These are phyloP conservation scores for Erodium maritimum DNA, from an alignment of 345 rosid genomes.

Conservation along the genomic window DNA sequence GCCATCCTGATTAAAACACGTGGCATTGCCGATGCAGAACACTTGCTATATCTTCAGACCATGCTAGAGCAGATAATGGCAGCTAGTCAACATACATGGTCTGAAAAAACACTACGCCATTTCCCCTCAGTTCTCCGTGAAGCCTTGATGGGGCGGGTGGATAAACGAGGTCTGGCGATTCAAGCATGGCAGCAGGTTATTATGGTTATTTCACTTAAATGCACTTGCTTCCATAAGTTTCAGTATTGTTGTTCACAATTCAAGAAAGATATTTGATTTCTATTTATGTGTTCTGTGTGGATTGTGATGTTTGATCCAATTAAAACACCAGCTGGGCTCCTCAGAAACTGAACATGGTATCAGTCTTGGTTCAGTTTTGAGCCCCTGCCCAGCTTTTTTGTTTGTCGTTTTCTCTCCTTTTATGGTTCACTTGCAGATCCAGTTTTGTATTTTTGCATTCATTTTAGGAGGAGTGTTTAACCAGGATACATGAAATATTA, in stretches of 20 bases:
- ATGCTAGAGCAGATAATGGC: slow-evolving; percentile 87
- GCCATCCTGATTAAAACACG: slow-evolving; percentile 93
- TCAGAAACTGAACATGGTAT: too few relatives aligned
- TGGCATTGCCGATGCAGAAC: slow-evolving; percentile 97
- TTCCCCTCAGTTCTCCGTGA: slow-evolving; percentile 83
- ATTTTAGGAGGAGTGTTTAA: too few relatives aligned
- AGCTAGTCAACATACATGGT: slow-evolving; percentile 92
- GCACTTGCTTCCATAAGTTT: not conserved
- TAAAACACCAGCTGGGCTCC: too few relatives aligned
- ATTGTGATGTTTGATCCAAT: too few relatives aligned
- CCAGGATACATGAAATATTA: too few relatives aligned
- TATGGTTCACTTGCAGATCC: too few relatives aligned
- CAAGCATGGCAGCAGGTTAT: slow-evolving; percentile 84
- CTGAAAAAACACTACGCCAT: slow-evolving; percentile 70
- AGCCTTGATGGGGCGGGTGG: slow-evolving; percentile 46
- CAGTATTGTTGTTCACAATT: not conserved
- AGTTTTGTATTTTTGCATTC: too few relatives aligned
- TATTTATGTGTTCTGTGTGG: too few relatives aligned
- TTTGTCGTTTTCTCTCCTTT: too few relatives aligned
- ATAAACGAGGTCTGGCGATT: slow-evolving; percentile 57
- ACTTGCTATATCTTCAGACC: slow-evolving; percentile 69
- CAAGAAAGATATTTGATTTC: too few relatives aligned
- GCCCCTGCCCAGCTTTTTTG: too few relatives aligned
- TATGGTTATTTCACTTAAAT: slow-evolving; percentile 6
- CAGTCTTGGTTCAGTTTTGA: too few relatives aligned